Conservation (phyloP, 1,284 basidiomycete genomes). For the Pascua guehoae region DNA sequence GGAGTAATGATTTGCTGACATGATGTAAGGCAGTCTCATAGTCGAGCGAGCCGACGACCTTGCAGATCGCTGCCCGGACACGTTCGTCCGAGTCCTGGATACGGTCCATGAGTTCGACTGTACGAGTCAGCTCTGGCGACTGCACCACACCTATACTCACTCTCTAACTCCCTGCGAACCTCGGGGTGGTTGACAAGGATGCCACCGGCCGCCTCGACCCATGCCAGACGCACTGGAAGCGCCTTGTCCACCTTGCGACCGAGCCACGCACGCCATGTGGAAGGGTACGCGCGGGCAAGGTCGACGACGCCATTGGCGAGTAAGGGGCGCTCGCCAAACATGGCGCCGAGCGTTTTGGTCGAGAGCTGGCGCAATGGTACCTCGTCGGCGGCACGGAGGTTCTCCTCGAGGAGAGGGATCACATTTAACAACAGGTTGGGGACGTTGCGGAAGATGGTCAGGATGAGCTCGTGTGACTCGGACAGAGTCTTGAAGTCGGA, state of each 20-base stretch:
- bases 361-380: slow-evolving; percentile 69
- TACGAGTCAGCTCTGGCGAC: slow-evolving; percentile 15
- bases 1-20: slow-evolving; percentile 64
- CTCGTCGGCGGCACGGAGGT: slow-evolving; percentile 71
- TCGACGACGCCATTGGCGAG: slow-evolving; percentile 54
- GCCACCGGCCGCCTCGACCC: slow-evolving; percentile 67
- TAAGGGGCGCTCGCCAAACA: slow-evolving; percentile 68
- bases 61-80: slow-evolving; percentile 79
- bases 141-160: slow-evolving; percentile 52
- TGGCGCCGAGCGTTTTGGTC: slow-evolving; percentile 78
- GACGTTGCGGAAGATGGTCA: slow-evolving; percentile 73
- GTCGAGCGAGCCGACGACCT: slow-evolving; percentile 75
- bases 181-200: slow-evolving; percentile 67
- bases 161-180: slow-evolving; percentile 65
- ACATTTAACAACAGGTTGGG: slow-evolving; percentile 82
- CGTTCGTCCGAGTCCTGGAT: slow-evolving; percentile 86
- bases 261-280: slow-evolving; percentile 83
- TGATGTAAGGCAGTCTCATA: slow-evolving; percentile 87
- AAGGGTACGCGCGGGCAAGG: slow-evolving; percentile 66
- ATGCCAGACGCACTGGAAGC: slow-evolving; percentile 66
- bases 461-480: slow-evolving; percentile 75
- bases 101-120: slow-evolving; percentile 65
- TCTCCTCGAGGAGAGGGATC: slow-evolving; percentile 88
- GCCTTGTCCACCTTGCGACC: slow-evolving; percentile 74
- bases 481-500: slow-evolving; percentile 56